phyloP scores from a whole-genome alignment of 1,284 basidiomycete genomes.

The Rhizoctonia solani region DNA sequence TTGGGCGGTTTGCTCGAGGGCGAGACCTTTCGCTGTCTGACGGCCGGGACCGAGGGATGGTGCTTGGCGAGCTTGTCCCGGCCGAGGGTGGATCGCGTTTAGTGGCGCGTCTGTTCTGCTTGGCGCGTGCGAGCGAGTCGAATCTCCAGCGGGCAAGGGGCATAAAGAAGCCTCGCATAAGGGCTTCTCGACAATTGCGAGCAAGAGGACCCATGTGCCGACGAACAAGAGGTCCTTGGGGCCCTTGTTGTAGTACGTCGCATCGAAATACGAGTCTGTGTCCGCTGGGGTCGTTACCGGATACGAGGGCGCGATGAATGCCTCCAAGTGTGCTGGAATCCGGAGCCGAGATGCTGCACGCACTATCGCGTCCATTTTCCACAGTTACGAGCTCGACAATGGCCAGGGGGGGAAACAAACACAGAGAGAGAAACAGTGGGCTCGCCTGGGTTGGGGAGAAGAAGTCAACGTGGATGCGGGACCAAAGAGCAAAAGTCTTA shows the following conservation, averaged over 20 bases:
- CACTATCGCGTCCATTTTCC: conserved; percentile 4
- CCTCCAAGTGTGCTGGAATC: conserved; percentile 43
- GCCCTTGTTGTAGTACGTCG: conserved; percentile 70
- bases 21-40: too few relatives aligned
- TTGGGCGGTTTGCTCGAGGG: too few relatives aligned
- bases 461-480: too few relatives aligned
- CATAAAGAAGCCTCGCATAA: conserved; percentile 72
- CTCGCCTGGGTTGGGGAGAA: too few relatives aligned
- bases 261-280: conserved; percentile 70
- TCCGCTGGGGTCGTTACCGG: conserved; percentile 58
- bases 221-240: conserved; percentile 72
- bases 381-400: not conserved
- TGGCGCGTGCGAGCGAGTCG: not conserved
- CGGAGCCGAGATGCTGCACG: conserved; percentile 1
- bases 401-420: not conserved
- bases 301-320: conserved; percentile 78
- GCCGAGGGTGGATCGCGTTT: conserved; percentile 40
- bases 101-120: not conserved
- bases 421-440: too few relatives aligned
- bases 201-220: conserved; percentile 71
- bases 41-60: conserved; percentile 33
- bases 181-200: conserved; percentile 79
- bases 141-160: conserved; percentile 79
- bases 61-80: conserved; percentile 39
- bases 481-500: too few relatives aligned